phyloP scores from a whole-genome alignment of 495 filamentous ascomycete genomes.

The Neurospora sp. region DNA sequence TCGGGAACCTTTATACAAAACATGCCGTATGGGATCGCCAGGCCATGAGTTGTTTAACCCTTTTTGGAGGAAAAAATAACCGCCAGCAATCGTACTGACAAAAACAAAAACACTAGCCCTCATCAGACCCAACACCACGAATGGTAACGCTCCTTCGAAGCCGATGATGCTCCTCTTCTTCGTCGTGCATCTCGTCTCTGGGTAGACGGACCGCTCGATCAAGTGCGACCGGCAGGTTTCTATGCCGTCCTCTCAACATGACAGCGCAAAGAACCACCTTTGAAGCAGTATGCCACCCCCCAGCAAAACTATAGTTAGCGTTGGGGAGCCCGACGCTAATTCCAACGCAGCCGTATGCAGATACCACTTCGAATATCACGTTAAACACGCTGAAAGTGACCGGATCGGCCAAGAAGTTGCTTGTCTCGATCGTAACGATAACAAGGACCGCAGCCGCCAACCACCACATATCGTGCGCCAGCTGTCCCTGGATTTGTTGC shows the following conservation, averaged over 20 bases:
- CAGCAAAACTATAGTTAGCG: conserved; percentile 61
- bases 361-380: conserved; percentile 75
- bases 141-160: conserved; percentile 30
- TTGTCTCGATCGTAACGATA: conserved; percentile 65
- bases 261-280: conserved; percentile 72
- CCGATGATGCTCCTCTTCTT: conserved; percentile 31
- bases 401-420: conserved; percentile 55
- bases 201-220: conserved; percentile 71
- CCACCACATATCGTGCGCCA: conserved; percentile 85
- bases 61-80: neutral
- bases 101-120: neutral
- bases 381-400: conserved; percentile 71
- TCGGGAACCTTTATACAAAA: neutral
- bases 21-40: neutral
- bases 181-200: conserved; percentile 40
- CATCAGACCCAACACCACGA: conserved; percentile 16
- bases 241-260: conserved; percentile 68
- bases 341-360: conserved; percentile 78
- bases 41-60: neutral
- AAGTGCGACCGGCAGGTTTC: conserved; percentile 72
- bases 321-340: conserved; percentile 63
- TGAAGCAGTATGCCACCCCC: conserved; percentile 58
- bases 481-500: conserved; percentile 66
- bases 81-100: neutral
- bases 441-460: conserved; percentile 63